Evolutionary conservation across 495 filamentous ascomycete genomes (phyloP).

Genomic region (Pyronema omphalodes): DNA sequence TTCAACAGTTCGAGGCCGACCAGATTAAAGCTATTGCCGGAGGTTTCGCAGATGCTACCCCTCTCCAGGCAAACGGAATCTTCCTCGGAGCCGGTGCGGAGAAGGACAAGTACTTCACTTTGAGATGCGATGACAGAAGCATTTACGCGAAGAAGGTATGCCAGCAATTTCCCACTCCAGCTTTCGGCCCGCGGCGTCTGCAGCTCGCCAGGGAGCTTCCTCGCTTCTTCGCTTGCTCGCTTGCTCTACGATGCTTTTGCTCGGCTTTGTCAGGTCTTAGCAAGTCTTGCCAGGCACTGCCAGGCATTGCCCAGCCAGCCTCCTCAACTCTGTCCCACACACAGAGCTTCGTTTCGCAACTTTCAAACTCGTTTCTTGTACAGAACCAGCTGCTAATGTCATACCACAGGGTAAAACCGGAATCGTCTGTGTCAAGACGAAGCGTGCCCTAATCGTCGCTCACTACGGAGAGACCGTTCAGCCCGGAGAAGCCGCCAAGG

Average conservation of each 20-base stretch:
- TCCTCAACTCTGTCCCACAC: too few relatives aligned
- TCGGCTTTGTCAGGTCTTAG: too few relatives aligned
- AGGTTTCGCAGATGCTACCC: slow-evolving; percentile 31
- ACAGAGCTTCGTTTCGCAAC: too few relatives aligned
- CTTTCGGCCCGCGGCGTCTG: too few relatives aligned
- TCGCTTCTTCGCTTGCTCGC: too few relatives aligned
- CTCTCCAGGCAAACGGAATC: slow-evolving; percentile 42
- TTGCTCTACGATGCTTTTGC: too few relatives aligned
- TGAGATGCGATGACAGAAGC: slow-evolving; percentile 55
- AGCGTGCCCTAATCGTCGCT: slow-evolving; percentile 65
- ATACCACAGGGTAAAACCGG: slow-evolving; percentile 56
- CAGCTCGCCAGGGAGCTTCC: too few relatives aligned
- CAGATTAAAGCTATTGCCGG: slow-evolving; percentile 40
- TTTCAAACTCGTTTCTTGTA: neutral
- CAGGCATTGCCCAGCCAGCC: neutral
- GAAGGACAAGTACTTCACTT: slow-evolving; percentile 49
- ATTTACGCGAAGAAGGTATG: slow-evolving; percentile 74
- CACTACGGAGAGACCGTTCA: slow-evolving; percentile 57
- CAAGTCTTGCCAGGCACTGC: neutral
- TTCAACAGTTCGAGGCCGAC: slow-evolving; percentile 32
- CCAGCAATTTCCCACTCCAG: neutral
- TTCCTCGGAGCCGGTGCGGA: slow-evolving; percentile 42
- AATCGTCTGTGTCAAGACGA: slow-evolving; percentile 60
- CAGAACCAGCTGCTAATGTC: slow-evolving; percentile 24
- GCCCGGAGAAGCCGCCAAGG: slow-evolving; percentile 45